Evolutionary conservation across 768 basidiomycete species (phyloP).

Genomic region (Thelephora ganbajun): DNA sequence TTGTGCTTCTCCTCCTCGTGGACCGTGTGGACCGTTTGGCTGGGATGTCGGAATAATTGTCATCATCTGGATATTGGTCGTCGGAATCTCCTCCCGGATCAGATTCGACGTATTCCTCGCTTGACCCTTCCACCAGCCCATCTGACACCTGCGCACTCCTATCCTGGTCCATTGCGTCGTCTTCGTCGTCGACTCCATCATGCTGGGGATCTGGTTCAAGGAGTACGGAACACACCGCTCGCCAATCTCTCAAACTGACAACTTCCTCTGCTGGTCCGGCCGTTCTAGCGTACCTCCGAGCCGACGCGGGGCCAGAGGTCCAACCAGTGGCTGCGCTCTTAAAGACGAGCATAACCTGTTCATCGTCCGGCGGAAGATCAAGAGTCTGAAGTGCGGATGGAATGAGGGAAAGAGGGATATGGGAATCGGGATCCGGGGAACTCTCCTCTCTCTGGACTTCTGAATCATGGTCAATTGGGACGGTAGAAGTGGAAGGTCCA

Average conservation of each 20-base stretch:
- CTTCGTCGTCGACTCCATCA: slow-evolving; percentile 15
- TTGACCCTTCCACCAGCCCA: slow-evolving; percentile 11
- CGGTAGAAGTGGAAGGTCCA: slow-evolving; percentile 4
- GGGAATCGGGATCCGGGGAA: slow-evolving; percentile 14
- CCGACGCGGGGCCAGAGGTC: slow-evolving; percentile 16
- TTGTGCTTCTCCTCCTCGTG: neutral
- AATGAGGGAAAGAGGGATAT: slow-evolving; percentile 42
- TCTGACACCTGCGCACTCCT: slow-evolving; percentile 15
- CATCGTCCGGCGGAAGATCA: slow-evolving; percentile 47
- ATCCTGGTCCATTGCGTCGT: slow-evolving; percentile 10
- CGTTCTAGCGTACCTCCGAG: slow-evolving; percentile 8
- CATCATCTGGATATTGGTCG: slow-evolving; percentile 17
- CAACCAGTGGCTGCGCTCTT: slow-evolving; percentile 66
- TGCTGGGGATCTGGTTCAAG: slow-evolving; percentile 22
- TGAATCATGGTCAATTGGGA: slow-evolving; percentile 2
- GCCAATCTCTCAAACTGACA: slow-evolving; percentile 61
- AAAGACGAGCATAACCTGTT: slow-evolving; percentile 60
- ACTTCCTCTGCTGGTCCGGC: slow-evolving; percentile 11
- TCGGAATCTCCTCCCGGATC: slow-evolving; percentile 11
- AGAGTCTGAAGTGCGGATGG: slow-evolving; percentile 49
- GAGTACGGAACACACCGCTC: slow-evolving; percentile 65
- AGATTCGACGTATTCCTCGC: slow-evolving; percentile 18
- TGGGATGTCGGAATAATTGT: slow-evolving; percentile 6
- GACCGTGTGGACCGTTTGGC: slow-evolving; percentile 4
- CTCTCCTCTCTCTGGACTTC: slow-evolving; percentile 15